Base-by-base conservation (phyloP, 345 rosid genomes). In the Aurinia saxatilis region DNA sequence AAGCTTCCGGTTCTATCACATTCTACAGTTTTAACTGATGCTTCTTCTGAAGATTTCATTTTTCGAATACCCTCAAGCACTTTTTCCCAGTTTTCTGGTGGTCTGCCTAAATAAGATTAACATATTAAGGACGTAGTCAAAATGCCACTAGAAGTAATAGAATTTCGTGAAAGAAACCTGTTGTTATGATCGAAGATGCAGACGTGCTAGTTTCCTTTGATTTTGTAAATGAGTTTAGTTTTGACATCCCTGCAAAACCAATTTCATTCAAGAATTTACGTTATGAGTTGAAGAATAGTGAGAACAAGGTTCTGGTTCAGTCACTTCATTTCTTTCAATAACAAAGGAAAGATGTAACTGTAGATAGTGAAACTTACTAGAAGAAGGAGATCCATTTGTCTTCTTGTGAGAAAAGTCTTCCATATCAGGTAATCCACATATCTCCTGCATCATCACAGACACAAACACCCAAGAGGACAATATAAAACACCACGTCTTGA, bases 391-490 rank as follows among this genome's bases (percentile, higher is more conserved):
- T 49, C 66, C 73, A 23, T 72, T 77, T 4, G 70, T 63, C 66
- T 75, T 77, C 37, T 72, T 83, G 73, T 49, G 80, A 4, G 86
- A 80, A 72, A 79, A 79, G 19, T 85, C 92, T 81, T 90, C 97
- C n/a, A 90, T 87, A 60, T 82, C 95, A 15, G 84, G 87, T 29
- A 77, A 65, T 21, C 63, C 71, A 52, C 68, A 44, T 18, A 21
- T 19, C 81, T 77, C 55, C 95, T 82, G 79, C 72, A 62, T 11
- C 60, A 51, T 69, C 46, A 52, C 56, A 47, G 29, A 39, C 45
- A 69, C 35, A 63, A 21, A 21, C 10, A 18, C 38, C 38, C 11
- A 15, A 16, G 17, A 51, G 21, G 31, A 29, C 14, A 30, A 52
- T 33, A 52, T 9, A 33, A 16, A 17, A 52, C 1, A 6, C 3